Base-by-base conservation (phyloP, 768 basidiomycete genomes). In the Termitomyces sp. region DNA sequence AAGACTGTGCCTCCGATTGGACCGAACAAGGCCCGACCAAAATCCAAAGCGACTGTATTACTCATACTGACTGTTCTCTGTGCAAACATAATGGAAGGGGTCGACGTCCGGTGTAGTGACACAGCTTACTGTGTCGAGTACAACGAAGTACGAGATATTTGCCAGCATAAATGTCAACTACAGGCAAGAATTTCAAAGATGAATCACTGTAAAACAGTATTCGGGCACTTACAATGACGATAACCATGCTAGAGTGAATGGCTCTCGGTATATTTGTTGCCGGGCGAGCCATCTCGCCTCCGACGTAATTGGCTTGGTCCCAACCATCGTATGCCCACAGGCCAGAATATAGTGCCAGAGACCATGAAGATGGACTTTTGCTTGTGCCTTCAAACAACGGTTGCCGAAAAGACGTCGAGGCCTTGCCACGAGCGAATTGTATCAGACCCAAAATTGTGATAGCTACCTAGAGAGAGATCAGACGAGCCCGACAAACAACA, bases 251-350 rank as follows among this genome's bases (percentile, higher is more conserved):
- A n/a, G 79, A 76, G 69, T 98, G 95, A 45, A 98, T 93, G 1
- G 88, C 87, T 58, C 88, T 79, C 2, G 95, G 95, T 49, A 98
- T 88, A 66, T 95, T 94, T 68, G 84, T 89, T 67, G 88, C 84
- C 2, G 92, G 86, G 60, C 88, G 83, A 55, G 78, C 75, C 75
- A 98, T 91, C 71, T 94, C 94, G 31, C 91, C 95, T 15, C 89
- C 91, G 16, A 98, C 91, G 62, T 89, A 96, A 69, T 93, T 95
- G 31, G 83, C 88, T 72, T 91, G 89, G 67, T 95, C 95, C 95
- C 95, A 99, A 0, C 96, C 96, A 70, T 95, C 95, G 63, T 93
- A 95, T 2, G 95, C 95, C 93, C 91, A 98, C 4, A 98, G 75
- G 3, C 94, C 93, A 12, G 94, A 96, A 72, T 97, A 99, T 6